These are phyloP conservation scores for Seminavis robusta DNA, from an alignment of 108 stramenopile species.

Conservation along the genomic window DNA sequence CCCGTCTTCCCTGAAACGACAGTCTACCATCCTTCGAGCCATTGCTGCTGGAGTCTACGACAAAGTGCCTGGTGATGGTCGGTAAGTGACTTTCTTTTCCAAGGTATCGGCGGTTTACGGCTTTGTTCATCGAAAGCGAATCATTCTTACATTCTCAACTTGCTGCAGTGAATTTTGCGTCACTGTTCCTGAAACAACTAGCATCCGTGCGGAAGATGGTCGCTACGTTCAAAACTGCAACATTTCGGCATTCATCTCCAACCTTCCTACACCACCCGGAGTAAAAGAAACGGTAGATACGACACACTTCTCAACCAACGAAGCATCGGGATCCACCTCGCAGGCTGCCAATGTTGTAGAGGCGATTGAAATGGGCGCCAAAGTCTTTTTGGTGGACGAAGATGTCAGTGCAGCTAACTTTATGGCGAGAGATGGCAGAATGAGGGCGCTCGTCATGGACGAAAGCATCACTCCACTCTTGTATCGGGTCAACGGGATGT, in stretches of 20 bases:
- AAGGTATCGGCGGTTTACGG: too few species aligned
- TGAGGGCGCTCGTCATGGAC: conserved; percentile 91
- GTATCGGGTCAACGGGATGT: conserved; percentile 84
- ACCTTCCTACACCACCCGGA: conserved; percentile 61
- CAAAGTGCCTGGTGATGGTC: conserved; percentile 88
- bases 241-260: conserved; percentile 89
- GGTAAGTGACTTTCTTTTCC: too few species aligned
- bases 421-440: conserved; percentile 93
- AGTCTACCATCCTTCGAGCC: conserved; percentile 82
- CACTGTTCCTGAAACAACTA: conserved; percentile 69
- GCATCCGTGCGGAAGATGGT: conserved; percentile 93
- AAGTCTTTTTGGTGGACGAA: conserved; percentile 87
- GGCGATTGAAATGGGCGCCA: conserved; percentile 84
- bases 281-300: conserved; percentile 39
- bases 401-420: conserved; percentile 96
- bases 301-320: conserved; percentile 70
- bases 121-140: too few species aligned
- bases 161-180: conserved; percentile 86
- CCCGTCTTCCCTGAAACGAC: not conserved
- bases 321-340: conserved; percentile 89
- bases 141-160: too few species aligned
- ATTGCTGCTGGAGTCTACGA: conserved; percentile 86
- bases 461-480: conserved; percentile 94
- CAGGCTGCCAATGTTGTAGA: conserved; percentile 93
- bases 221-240: conserved; percentile 84